These are phyloP conservation scores for Myriosclerotinia scirpicola DNA, from an alignment of 2,329 filamentous ascomycete species.

Conservation along the genomic window DNA sequence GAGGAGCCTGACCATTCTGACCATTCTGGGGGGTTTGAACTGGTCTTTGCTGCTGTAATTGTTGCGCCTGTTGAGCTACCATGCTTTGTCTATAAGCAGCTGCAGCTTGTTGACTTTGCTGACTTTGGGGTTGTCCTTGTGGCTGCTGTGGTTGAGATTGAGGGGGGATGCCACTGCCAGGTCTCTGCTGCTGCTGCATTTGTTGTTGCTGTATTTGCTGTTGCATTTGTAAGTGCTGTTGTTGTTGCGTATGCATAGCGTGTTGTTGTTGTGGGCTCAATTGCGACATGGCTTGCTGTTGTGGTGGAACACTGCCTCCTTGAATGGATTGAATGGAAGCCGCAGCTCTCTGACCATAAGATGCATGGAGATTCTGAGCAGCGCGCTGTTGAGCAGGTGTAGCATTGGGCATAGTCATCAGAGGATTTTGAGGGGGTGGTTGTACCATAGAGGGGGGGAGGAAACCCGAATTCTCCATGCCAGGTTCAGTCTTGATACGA, in stretches of 20 bases:
- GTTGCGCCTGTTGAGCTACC: constrained; percentile 21
- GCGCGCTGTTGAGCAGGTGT: constrained; percentile 54
- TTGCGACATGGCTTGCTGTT: constrained; percentile 35
- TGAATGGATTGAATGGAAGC: constrained; percentile 65
- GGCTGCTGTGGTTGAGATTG: constrained; percentile 9
- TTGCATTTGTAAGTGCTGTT: constrained; percentile 27
- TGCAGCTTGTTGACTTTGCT: constrained; percentile 16
- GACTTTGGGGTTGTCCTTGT: constrained; percentile 8
- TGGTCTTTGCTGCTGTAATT: constrained; percentile 15
- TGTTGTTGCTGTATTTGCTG: constrained; percentile 27
- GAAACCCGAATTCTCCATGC: constrained; percentile 36
- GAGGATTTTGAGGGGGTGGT: constrained; percentile 30
- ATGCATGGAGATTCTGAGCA: constrained; percentile 55
- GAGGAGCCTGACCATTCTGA: constrained; percentile 41
- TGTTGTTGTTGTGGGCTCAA: constrained; percentile 32
- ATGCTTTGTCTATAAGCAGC: constrained; percentile 20
- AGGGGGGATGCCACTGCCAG: not conserved
- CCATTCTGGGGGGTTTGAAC: constrained; percentile 29
- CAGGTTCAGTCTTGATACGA: constrained; percentile 48
- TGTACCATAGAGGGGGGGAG: constrained; percentile 24
- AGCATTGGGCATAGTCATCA: constrained; percentile 39
- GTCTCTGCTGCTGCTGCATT: constrained; percentile 2
- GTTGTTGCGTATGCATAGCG: constrained; percentile 39
- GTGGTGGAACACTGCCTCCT: constrained; percentile 36
- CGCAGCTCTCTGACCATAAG: constrained; percentile 63